Percentiles rank a stretch among this genome's conserved stretches.
These are phyloP conservation scores for Aspergillus chevalieri DNA, from an alignment of 2,329 filamentous ascomycete genomes.

Conservation along the genomic window DNA sequence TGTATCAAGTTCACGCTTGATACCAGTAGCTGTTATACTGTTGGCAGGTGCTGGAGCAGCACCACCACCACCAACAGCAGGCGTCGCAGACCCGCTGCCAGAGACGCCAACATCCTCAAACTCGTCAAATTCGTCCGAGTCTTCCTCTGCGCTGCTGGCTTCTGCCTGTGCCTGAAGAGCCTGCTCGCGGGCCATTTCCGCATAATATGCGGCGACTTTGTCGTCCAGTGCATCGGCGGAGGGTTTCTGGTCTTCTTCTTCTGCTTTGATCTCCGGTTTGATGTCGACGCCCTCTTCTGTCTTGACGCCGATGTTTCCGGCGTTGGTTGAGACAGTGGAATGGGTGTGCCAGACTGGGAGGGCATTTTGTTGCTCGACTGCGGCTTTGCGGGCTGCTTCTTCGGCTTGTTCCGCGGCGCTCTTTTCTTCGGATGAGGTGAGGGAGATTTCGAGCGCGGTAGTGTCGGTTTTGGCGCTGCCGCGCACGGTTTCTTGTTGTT, in stretches of 20 bases:
- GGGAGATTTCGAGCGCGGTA: slow-evolving; percentile 42
- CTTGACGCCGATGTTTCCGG: slow-evolving; percentile 22
- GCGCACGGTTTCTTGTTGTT: slow-evolving; percentile 35
- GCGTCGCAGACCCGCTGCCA: slow-evolving; percentile 31
- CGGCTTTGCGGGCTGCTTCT: slow-evolving; percentile 43
- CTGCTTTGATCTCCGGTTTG: slow-evolving; percentile 36
- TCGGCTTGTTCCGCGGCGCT: slow-evolving; percentile 44
- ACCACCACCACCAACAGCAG: slow-evolving; percentile 18
- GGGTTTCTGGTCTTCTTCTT: slow-evolving; percentile 39
- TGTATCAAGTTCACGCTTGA: slow-evolving; percentile 36
- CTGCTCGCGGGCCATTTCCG: slow-evolving; percentile 40
- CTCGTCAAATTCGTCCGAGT: slow-evolving; percentile 36
- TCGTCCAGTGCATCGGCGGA: slow-evolving; percentile 39
- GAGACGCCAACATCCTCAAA: slow-evolving; percentile 42
- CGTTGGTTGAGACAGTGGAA: slow-evolving; percentile 38
- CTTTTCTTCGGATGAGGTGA: slow-evolving; percentile 45
- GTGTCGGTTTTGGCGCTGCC: slow-evolving; percentile 40
- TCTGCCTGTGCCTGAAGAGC: slow-evolving; percentile 37
- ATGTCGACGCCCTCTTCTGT: slow-evolving; percentile 25
- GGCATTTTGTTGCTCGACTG: slow-evolving; percentile 46
- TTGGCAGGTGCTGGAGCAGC: slow-evolving; percentile 23
- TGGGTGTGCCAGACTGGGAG: slow-evolving; percentile 50
- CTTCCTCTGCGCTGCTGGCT: slow-evolving; percentile 35
- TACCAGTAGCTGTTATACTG: slow-evolving; percentile 18
- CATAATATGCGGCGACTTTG: slow-evolving; percentile 43